A percentile compares a stretch with the other conserved stretches of the same genome.
Conservation (phyloP, 768 basidiomycete species). For the Obba rivulosa region DNA sequence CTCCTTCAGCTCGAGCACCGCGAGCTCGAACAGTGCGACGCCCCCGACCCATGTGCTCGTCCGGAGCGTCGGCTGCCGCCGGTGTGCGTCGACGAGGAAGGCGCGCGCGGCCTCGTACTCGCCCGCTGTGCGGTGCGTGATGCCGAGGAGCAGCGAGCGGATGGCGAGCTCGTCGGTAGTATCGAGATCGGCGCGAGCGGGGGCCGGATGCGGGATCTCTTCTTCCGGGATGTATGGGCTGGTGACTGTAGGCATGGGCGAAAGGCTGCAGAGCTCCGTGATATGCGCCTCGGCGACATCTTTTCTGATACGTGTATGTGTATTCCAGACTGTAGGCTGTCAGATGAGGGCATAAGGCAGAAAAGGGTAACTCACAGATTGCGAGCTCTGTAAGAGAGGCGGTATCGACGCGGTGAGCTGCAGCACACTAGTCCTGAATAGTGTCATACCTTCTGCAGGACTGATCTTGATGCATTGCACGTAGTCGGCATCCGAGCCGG, state of each 20-base stretch:
- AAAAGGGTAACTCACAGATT: slow-evolving; percentile 46
- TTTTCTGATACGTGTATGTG: slow-evolving; percentile 53
- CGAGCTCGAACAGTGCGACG: slow-evolving; percentile 63
- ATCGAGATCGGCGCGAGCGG: slow-evolving; percentile 41
- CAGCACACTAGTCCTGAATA: neutral
- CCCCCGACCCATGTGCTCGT: slow-evolving; percentile 65
- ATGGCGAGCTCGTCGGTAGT: slow-evolving; percentile 67
- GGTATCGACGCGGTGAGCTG: neutral
- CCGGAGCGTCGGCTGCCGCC: slow-evolving; percentile 33
- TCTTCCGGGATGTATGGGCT: slow-evolving; percentile 23
- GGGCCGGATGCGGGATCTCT: slow-evolving; percentile 5
- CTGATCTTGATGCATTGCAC: slow-evolving; percentile 57
- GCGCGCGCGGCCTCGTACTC: slow-evolving; percentile 38
- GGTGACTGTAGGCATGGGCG: slow-evolving; percentile 37
- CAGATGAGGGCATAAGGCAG: neutral
- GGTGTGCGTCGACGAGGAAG: slow-evolving; percentile 49
- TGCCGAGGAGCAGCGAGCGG: slow-evolving; percentile 64
- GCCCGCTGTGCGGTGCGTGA: slow-evolving; percentile 54
- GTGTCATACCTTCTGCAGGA: slow-evolving; percentile 59
- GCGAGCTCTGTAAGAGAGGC: slow-evolving; percentile 50
- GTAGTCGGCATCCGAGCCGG: slow-evolving; percentile 47
- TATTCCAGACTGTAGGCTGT: slow-evolving; percentile 64
- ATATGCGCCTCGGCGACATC: slow-evolving; percentile 56
- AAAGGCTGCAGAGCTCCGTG: slow-evolving; percentile 41
- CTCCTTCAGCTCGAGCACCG: slow-evolving; percentile 65